Evolutionary conservation across 1,284 basidiomycete genomes (phyloP).

Genomic region (Rhizoctonia solani): DNA sequence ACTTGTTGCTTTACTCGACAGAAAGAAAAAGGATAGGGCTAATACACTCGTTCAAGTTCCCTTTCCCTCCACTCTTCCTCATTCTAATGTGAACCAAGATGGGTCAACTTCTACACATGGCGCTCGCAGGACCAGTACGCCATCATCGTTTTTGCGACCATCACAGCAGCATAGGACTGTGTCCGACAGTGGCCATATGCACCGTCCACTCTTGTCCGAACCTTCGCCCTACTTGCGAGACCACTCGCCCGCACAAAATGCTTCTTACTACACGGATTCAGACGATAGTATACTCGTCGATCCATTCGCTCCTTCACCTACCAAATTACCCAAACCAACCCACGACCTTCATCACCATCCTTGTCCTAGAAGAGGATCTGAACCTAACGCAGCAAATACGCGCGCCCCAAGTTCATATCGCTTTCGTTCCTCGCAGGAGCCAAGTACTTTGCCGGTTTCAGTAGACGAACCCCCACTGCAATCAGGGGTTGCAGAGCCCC

Average conservation of each 20-base stretch:
- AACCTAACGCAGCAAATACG: not conserved
- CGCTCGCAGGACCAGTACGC: not conserved
- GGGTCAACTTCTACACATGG: not conserved
- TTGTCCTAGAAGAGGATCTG: not conserved
- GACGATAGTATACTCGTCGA: slow-evolving; percentile 26
- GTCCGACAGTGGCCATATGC: not conserved
- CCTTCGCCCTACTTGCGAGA: not conserved
- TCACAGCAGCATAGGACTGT: not conserved
- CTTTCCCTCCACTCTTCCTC: not conserved
- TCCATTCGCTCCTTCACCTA: slow-evolving; percentile 12
- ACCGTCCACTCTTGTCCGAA: not conserved
- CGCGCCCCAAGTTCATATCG: not conserved
- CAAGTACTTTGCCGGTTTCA: not conserved
- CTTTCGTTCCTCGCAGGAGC: not conserved
- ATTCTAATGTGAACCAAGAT: not conserved
- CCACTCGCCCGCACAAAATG: slow-evolving; percentile 10
- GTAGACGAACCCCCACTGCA: not conserved
- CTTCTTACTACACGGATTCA: slow-evolving; percentile 18
- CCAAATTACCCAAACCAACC: not conserved
- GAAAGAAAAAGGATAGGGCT: slow-evolving; percentile 18
- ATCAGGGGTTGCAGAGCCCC: not conserved
- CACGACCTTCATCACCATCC: not conserved
- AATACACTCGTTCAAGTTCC: slow-evolving; percentile 20
- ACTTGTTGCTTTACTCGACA: slow-evolving; percentile 26
- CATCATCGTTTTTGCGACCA: not conserved